Percentiles rank a stretch among this genome's conserved stretches.
Conservation (phyloP, 768 basidiomycete species). For the Hygrophorus pudorinus region DNA sequence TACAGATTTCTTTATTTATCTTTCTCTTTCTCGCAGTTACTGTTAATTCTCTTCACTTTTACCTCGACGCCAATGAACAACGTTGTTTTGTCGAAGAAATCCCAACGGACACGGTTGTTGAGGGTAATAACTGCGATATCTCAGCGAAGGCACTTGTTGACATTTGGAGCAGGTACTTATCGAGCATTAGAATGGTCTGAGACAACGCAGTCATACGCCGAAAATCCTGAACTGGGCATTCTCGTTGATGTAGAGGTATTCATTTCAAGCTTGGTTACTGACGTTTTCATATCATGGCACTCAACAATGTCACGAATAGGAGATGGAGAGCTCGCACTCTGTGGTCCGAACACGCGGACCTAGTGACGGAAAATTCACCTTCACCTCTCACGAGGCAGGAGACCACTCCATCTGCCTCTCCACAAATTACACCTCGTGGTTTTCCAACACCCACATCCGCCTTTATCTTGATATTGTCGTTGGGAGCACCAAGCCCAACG, state of each 20-base stretch:
- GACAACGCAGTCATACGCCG: slow-evolving; percentile 48
- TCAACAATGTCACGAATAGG: slow-evolving; percentile 42
- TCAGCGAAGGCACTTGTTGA: neutral
- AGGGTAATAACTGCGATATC: slow-evolving; percentile 43
- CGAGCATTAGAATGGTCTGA: slow-evolving; percentile 89
- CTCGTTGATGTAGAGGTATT: slow-evolving; percentile 84
- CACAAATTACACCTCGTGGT: slow-evolving; percentile 88
- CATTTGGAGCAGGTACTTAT: slow-evolving; percentile 65
- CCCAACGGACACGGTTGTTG: slow-evolving; percentile 89
- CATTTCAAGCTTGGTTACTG: slow-evolving; percentile 7
- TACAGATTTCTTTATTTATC: slow-evolving; percentile 3
- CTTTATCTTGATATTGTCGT: slow-evolving; percentile 93
- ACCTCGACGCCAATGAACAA: slow-evolving; percentile 88
- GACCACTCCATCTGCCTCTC: slow-evolving; percentile 97
- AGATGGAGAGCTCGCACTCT: slow-evolving; percentile 69
- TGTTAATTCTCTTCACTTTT: slow-evolving; percentile 85
- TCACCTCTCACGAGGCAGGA: slow-evolving; percentile 93
- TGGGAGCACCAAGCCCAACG: slow-evolving; percentile 76
- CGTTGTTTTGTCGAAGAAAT: slow-evolving; percentile 96
- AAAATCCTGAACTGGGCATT: slow-evolving; percentile 76
- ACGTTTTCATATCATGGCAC: neutral
- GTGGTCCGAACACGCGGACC: slow-evolving; percentile 90
- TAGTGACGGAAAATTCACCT: slow-evolving; percentile 87
- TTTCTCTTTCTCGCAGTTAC: slow-evolving; percentile 32
- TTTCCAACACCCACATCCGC: slow-evolving; percentile 78